Evolutionary conservation across 768 basidiomycete species (phyloP), one percentile per base, ranked within the genome.

Genomic region (Hydnomerulius pinastri): DNA sequence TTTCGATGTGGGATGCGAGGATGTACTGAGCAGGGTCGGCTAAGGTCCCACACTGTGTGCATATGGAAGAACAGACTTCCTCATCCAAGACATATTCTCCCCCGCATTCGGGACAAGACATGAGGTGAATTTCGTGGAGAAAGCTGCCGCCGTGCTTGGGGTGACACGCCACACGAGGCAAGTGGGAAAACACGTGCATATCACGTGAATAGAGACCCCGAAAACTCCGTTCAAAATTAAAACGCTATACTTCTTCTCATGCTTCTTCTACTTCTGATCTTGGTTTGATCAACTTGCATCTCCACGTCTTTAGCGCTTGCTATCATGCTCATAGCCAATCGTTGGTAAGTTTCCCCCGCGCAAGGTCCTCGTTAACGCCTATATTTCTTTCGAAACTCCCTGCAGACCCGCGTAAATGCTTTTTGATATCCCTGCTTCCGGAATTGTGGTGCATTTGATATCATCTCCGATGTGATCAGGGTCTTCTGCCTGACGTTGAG

Each of bases 31-130:
- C 71, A 0, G 87, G 74, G 58, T 89, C 82, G 9, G 70, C 73
- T 17, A 92, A 78, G n/a, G 82, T 83, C 13, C 85, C 90, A 57
- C 90, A 91, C n/a, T 54, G 44, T 11, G 79, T 79, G 67, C 90
- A 92, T 51, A 90, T 81, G 39, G 74, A 67, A 3, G 85, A 84
- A 48, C 76, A 78, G 23, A 78, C 76, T 27, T 77, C 74, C 56
- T 82, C 80, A 67, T 84, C 77, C 75, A 77, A 82, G 53, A 75
- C 66, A 15, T 79, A 80, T 48, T 59, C 15, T 11, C 70, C 77
- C 37, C 75, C 77, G 65, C 88, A 90, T 38, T 78, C 78, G 24
- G 48, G 67, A 70, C 87, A 88, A 25, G 47, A 39, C 55, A 67
- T 62, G 48, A 15, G 36, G 35, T 6, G 18, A 37, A n/a, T n/a